These are phyloP conservation scores for Ramularia collo-cygni DNA, from an alignment of 2,329 filamentous ascomycete genomes.

Conservation along the genomic window DNA sequence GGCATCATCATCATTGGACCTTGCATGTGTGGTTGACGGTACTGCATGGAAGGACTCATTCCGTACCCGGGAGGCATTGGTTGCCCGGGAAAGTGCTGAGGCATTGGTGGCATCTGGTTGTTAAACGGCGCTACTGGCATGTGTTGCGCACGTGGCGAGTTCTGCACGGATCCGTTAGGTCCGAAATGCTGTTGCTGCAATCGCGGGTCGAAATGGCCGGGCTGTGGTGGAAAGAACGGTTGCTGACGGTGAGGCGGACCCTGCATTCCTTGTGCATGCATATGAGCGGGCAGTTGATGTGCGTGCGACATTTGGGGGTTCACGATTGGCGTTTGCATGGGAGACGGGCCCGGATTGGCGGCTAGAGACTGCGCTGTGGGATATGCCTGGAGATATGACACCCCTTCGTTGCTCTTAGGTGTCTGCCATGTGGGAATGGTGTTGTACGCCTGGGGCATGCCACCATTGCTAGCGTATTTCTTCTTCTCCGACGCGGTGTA, in stretches of 20 bases:
- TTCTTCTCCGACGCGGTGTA: conserved; percentile 45
- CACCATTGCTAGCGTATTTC: conserved; percentile 68
- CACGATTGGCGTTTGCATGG: conserved; percentile 51
- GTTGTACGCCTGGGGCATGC: conserved; percentile 76
- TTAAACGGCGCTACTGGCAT: conserved; percentile 42
- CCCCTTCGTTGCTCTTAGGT: conserved; percentile 62
- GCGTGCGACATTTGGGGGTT: conserved; percentile 68
- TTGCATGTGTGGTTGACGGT: conserved; percentile 22
- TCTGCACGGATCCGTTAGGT: conserved; percentile 64
- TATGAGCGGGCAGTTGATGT: conserved; percentile 74
- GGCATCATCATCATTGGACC: conserved; percentile 23
- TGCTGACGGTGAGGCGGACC: conserved; percentile 69
- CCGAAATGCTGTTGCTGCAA: conserved; percentile 76
- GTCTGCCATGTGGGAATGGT: conserved; percentile 81
- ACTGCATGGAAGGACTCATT: conserved; percentile 59
- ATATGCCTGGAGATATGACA: conserved; percentile 74
- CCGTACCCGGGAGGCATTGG: conserved; percentile 61
- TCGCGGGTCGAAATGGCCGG: conserved; percentile 66
- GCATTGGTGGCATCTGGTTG: conserved; percentile 39
- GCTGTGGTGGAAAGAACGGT: conserved; percentile 70
- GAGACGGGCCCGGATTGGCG: conserved; percentile 49
- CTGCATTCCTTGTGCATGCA: conserved; percentile 57
- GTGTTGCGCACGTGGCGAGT: conserved; percentile 71
- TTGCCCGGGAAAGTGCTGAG: conserved; percentile 59
- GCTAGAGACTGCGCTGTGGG: conserved; percentile 55